Conservation (phyloP, 371 early-diverging fungal genomes). For the Saksenaea vasiformis region DNA sequence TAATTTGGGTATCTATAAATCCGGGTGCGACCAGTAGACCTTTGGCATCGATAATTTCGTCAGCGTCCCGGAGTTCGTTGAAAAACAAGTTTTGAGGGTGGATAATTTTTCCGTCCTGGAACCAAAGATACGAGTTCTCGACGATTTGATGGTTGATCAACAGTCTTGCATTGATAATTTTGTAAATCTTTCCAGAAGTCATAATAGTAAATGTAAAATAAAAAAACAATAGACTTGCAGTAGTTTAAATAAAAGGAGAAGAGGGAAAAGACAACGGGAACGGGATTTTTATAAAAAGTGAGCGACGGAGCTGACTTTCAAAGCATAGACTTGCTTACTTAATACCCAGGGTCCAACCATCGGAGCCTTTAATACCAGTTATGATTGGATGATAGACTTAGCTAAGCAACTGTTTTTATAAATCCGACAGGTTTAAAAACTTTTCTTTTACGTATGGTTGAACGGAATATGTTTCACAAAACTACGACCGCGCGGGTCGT, state of each 20-base stretch:
- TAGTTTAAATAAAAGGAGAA: not conserved
- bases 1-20: slow-evolving; percentile 79
- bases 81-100: slow-evolving; percentile 72
- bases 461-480: not conserved
- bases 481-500: not conserved
- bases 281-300: not conserved
- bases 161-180: slow-evolving; percentile 75
- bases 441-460: not conserved
- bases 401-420: no score
- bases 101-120: slow-evolving; percentile 73
- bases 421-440: not conserved
- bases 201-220: not conserved
- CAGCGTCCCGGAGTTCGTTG: slow-evolving; percentile 59
- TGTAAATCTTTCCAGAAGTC: slow-evolving; percentile 53
- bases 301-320: not conserved
- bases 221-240: not conserved
- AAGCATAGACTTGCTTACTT: not conserved
- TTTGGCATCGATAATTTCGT: slow-evolving; percentile 69
- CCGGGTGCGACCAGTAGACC: slow-evolving; percentile 74
- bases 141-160: slow-evolving; percentile 69
- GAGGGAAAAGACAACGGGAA: not conserved
- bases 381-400: no score
- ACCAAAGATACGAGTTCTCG: slow-evolving; percentile 68
- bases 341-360: not conserved
- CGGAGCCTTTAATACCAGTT: no score